Evolutionary conservation across 768 basidiomycete genomes (phyloP).

Genomic region (Boletus edulis): DNA sequence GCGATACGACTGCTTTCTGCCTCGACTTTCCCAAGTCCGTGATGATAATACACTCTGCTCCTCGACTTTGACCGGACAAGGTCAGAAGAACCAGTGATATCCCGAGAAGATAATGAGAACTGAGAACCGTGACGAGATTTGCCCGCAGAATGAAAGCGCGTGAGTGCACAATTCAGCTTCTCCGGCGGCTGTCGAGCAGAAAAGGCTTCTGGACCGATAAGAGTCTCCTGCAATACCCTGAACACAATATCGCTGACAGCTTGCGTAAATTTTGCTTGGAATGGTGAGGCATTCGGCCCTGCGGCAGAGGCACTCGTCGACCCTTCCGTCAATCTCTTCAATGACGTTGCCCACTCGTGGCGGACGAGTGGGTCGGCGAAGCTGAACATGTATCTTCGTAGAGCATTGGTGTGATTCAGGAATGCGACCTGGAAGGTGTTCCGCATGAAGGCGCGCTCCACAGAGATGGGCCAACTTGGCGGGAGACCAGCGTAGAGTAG

Average conservation of each 20-base stretch:
- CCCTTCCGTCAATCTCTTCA: conserved; percentile 66
- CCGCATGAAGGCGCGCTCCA: conserved; percentile 94
- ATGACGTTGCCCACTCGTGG: conserved; percentile 67
- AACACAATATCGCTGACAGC: conserved; percentile 79
- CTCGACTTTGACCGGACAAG: conserved; percentile 68
- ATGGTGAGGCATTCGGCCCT: conserved; percentile 33
- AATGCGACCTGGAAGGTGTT: conserved; percentile 96
- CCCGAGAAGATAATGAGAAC: conserved; percentile 26
- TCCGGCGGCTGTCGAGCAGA: conserved; percentile 21
- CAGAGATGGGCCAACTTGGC: conserved; percentile 68
- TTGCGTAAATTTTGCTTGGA: conserved; percentile 48
- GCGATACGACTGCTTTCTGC: conserved; percentile 39
- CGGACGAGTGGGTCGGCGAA: conserved; percentile 77
- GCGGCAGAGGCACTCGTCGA: conserved; percentile 28
- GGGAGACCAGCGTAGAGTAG: conserved; percentile 80
- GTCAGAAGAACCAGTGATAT: conserved; percentile 24
- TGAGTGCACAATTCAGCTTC: conserved; percentile 35
- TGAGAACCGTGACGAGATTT: conserved; percentile 20
- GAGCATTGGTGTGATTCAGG: conserved; percentile 57
- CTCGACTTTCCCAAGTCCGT: conserved; percentile 64
- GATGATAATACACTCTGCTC: conserved; percentile 63
- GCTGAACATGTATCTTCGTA: conserved; percentile 94
- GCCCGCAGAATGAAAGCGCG: conserved; percentile 26
- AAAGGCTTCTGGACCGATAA: conserved; percentile 47
- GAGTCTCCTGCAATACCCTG: conserved; percentile 79